Evolutionary conservation across 2,329 filamentous ascomycete genomes (phyloP), one percentile per base, ranked within the genome.

Genomic region (Penicillium occitanis): DNA sequence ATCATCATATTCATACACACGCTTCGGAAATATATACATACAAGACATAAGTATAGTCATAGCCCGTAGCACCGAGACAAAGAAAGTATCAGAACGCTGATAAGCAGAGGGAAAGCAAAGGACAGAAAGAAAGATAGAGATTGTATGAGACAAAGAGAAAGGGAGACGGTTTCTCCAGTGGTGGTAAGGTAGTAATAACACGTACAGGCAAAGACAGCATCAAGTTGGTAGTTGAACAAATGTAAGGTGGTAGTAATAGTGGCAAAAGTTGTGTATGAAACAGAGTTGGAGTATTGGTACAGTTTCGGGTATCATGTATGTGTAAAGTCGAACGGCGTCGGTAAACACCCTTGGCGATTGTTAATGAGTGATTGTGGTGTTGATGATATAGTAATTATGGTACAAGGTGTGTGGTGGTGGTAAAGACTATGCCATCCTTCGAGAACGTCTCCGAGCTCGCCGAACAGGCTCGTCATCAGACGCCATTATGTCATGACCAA

Each of bases 391-490:
- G 14, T 28, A 44, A 30, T 10, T 28, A 60, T 60, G 17, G 28
- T 30, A 44, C 57, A 58, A 46, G 22, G 30, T 48, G 25, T 51
- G 59, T 42, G 14, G 14, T 58, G 14, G 30, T 46, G 46, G 14
- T 22, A 37, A 44, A n/a, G 22, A 33, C 57, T 55, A 67, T 30
- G 50, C 65, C 65, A 68, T 50, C 61, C 67, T 58, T 51, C 67
- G 57, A 50, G 67, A 68, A 17, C 67, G 67, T 57, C 67, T 55
- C 48, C 67, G 65, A 46, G 65, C 61, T 55, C 61, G 53, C 67
- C 64, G 66, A 22, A 25, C 67, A 17, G 67, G 65, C 30, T 68
- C 67, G 8, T 66, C 64, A 19, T 68, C 59, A 42, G 25, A 7
- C 11, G 59, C 35, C 10, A 30, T 37, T 30, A 55, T 11, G 25